phyloP scores from a whole-genome alignment of 1,139 yeast genomes.

The Lodderomyces metapsilosis region DNA sequence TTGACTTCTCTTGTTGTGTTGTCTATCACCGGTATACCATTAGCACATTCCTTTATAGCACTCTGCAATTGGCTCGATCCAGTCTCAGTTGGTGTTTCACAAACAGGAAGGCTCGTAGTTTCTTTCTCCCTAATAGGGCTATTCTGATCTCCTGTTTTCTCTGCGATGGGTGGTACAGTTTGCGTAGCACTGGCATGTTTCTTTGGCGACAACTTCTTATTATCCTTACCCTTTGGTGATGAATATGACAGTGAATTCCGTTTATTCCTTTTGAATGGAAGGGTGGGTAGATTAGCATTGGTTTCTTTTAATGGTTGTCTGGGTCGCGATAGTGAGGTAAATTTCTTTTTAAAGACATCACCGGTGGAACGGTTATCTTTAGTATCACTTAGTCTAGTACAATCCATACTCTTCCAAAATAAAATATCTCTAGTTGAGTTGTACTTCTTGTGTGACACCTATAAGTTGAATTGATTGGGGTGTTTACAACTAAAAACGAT shows the following conservation, averaged over 20 bases:
- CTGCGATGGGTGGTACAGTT: neutral
- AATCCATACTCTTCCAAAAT: neutral
- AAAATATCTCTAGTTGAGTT: neutral
- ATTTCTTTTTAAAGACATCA: constrained; percentile 12
- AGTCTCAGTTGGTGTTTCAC: neutral
- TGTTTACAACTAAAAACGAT: neutral
- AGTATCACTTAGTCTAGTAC: neutral
- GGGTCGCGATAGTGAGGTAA: constrained; percentile 17
- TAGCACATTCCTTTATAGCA: too few species aligned
- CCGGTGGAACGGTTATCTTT: constrained; percentile 1
- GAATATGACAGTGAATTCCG: neutral
- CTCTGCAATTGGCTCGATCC: too few species aligned
- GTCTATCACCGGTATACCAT: too few species aligned
- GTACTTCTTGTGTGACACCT: neutral
- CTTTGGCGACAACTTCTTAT: neutral
- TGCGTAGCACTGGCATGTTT: neutral
- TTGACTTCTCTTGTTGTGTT: too few species aligned
- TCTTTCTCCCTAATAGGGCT: neutral
- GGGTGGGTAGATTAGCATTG: constrained; percentile 42
- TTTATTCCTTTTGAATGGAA: constrained; percentile 14
- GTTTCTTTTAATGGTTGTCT: constrained; percentile 46
- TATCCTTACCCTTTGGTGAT: constrained; percentile 3
- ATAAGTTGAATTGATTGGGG: neutral
- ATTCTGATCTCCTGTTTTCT: neutral
- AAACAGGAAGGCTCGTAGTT: neutral